Base-by-base conservation (phyloP, 2,329 filamentous ascomycete species). In the Aspergillus pseudoterreus region DNA sequence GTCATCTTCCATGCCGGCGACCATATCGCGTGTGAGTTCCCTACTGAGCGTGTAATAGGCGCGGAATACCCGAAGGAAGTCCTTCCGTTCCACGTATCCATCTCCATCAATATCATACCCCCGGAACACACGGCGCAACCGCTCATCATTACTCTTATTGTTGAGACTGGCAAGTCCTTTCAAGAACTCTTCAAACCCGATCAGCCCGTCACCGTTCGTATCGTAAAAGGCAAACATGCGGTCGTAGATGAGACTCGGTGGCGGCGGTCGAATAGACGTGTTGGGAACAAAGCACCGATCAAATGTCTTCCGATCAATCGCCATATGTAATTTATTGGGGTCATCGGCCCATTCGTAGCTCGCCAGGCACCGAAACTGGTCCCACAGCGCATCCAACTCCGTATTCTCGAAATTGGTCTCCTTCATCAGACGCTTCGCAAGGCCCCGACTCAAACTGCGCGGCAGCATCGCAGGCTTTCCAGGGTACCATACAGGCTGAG, bases 201-300 rank as follows among this genome's bases (percentile, higher is more conserved):
- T 96, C 6, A 95, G 76, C 19, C 88, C 88, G 66, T 99, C 90
- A 39, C 84, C 81, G 68, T 97, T 92, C 30, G 86, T 88, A 71
- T 99, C 94, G 69, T 96, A 99, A 69, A 96, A 96, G 46, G 88
- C 84, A 72, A 97, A 99, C 82, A 96, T 94, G 59, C 94, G 87
- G 68, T 99, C 92, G 65, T 95, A 94, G 53, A 99, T 89, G 12
- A 96, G 82, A 67, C 95, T 96, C 1, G 92, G 90, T 0, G 87
- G 81, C 10, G 87, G 84, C 50, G 90, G 86, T 30, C 86, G 82
- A 52, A 84, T 82, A n/a, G 87, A 87, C 12, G 87, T 88, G n/a
- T 88, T 88, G 3, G 90, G 90, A 6, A 95, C 86, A 54, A 97
- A 84, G 60, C 91, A 95, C 44, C 88, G 85, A 67, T 96, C 90